phyloP scores from a whole-genome alignment of 192 early-diverging fungal genomes.

The Entrophospora sp. region DNA sequence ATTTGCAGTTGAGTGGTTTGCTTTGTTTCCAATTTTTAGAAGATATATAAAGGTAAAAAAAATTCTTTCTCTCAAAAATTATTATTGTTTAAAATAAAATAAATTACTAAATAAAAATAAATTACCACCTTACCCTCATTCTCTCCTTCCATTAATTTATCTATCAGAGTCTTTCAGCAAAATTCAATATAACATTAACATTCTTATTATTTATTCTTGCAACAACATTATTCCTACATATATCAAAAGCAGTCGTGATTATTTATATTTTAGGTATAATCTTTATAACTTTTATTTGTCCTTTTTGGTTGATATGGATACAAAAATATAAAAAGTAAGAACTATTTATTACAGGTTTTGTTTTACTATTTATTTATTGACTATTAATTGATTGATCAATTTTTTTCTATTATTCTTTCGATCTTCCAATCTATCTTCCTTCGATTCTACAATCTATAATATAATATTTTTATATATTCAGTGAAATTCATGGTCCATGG shows the following conservation, averaged over 20 bases:
- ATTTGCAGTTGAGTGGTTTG: conserved; percentile 88
- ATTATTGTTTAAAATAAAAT: no score
- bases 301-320: conserved; percentile 83
- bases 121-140: neutral
- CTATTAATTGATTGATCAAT: neutral
- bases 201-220: conserved; percentile 52
- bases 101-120: no score
- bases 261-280: conserved; percentile 58
- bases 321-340: conserved; percentile 94
- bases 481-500: conserved; percentile 96
- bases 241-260: conserved; percentile 60
- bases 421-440: no score
- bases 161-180: conserved; percentile 28
- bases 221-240: conserved; percentile 55
- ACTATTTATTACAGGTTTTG: neutral
- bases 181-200: conserved; percentile 45
- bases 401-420: no score
- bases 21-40: conserved; percentile 87
- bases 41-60: conserved; percentile 59
- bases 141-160: neutral
- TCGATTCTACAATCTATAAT: no score
- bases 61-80: no score
- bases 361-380: neutral
- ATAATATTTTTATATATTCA: conserved; percentile 26
- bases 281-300: conserved; percentile 81